A percentile compares a stretch with the other conserved stretches of the same genome.
phyloP scores from a whole-genome alignment of 352 stramenopile genomes.

The Poterioochromonas sp. region DNA sequence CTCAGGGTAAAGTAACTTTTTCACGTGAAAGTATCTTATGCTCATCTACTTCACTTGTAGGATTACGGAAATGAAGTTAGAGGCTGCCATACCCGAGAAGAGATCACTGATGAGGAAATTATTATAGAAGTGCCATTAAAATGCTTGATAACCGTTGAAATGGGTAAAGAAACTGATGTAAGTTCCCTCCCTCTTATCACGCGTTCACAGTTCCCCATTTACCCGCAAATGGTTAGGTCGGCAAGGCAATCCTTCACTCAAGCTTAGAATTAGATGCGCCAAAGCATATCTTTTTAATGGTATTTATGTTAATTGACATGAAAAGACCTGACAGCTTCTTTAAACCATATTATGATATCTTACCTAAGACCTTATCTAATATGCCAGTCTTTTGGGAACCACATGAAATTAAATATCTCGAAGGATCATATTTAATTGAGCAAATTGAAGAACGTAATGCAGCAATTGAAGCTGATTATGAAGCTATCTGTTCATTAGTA shows the following conservation, averaged over 20 bases:
- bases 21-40: not conserved
- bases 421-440: conserved; percentile 76
- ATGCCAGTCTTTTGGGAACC: conserved; percentile 98
- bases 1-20: conserved; percentile 36
- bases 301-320: conserved; percentile 94
- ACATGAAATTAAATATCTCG: conserved; percentile 78
- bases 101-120: conserved; percentile 66
- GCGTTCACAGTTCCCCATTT: not conserved
- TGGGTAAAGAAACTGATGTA: conserved; percentile 86
- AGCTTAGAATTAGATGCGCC: conserved; percentile 91
- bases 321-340: conserved; percentile 72
- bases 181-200: not conserved
- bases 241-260: conserved; percentile 75
- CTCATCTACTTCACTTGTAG: conserved; percentile 52
- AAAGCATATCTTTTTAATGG: conserved; percentile 99
- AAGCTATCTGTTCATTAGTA: conserved; percentile 81
- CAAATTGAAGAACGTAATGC: conserved; percentile 88
- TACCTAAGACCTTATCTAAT: conserved; percentile 85
- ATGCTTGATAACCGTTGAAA: conserved; percentile 98
- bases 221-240: conserved; percentile 54
- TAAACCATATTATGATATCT: conserved; percentile 91
- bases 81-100: conserved; percentile 74
- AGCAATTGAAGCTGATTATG: conserved; percentile 93
- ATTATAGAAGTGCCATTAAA: conserved; percentile 58
- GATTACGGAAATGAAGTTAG: conserved; percentile 81